Evolutionary conservation across 768 basidiomycete species (phyloP).

Genomic region (Russula olivacea): DNA sequence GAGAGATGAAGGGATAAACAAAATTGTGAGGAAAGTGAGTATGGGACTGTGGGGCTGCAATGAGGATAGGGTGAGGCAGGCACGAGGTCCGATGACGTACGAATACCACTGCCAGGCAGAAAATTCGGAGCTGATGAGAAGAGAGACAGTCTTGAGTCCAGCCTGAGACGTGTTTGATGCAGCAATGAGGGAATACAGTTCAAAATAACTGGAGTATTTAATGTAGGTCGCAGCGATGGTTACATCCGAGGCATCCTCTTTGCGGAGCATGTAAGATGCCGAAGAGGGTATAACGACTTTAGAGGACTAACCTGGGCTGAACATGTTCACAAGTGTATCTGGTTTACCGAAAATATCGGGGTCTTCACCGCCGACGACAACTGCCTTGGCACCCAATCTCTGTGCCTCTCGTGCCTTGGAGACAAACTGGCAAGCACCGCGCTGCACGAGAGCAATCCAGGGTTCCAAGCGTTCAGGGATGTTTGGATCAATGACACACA

Average conservation of each 20-base stretch:
- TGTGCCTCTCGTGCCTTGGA: slow-evolving; percentile 60
- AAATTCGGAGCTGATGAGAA: slow-evolving; percentile 72
- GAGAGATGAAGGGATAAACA: slow-evolving; percentile 84
- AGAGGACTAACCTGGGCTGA: slow-evolving; percentile 64
- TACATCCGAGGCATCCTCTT: slow-evolving; percentile 84
- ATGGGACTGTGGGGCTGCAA: slow-evolving; percentile 51
- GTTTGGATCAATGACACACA: slow-evolving; percentile 53
- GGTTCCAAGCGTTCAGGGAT: slow-evolving; percentile 57
- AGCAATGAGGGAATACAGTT: slow-evolving; percentile 61
- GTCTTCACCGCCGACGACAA: slow-evolving; percentile 87
- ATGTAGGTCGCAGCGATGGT: slow-evolving; percentile 84
- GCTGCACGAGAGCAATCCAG: slow-evolving; percentile 89
- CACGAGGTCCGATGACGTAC: slow-evolving; percentile 39
- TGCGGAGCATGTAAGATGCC: slow-evolving; percentile 12
- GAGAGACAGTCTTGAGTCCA: slow-evolving; percentile 65
- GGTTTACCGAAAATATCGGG: slow-evolving; percentile 59
- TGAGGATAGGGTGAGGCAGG: slow-evolving; percentile 6
- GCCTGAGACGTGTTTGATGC: slow-evolving; percentile 75
- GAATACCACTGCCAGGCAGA: slow-evolving; percentile 92
- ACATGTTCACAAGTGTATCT: slow-evolving; percentile 84
- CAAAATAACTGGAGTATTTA: slow-evolving; percentile 71
- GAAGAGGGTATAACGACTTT: slow-evolving; percentile 9
- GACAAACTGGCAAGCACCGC: slow-evolving; percentile 87
- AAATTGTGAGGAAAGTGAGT: slow-evolving; percentile 78
- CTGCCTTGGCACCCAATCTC: slow-evolving; percentile 70